These are phyloP conservation scores for Aspergillus novoparasiticus DNA, from an alignment of 2,329 filamentous ascomycete species.

Conservation along the genomic window DNA sequence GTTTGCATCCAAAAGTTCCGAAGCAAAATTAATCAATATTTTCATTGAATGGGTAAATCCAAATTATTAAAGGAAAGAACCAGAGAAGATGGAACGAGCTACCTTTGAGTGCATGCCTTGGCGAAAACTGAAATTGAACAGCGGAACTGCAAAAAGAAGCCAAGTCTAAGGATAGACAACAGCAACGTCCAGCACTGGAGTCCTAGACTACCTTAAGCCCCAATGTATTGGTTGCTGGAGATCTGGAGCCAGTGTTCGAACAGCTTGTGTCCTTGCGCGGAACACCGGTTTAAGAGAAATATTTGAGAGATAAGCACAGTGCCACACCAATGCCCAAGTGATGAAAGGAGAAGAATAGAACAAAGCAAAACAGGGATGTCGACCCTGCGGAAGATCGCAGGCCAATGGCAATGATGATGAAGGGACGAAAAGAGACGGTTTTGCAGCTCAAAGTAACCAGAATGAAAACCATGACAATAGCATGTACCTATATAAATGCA, in stretches of 20 bases:
- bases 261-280: background rate
- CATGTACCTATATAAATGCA: constrained; percentile 24
- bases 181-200: background rate
- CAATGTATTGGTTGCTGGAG: background rate
- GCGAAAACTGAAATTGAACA: background rate
- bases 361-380: background rate
- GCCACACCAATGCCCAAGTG: constrained; percentile 4
- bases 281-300: background rate
- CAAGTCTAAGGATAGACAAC: background rate
- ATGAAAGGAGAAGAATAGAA: constrained; percentile 7
- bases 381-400: background rate
- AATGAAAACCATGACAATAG: constrained; percentile 20
- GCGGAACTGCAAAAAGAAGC: background rate
- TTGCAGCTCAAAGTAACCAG: constrained; percentile 6
- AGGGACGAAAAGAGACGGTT: background rate
- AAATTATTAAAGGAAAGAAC: background rate
- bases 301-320: background rate
- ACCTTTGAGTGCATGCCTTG: background rate
- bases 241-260: background rate
- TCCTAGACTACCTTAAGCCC: background rate
- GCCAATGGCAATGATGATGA: background rate
- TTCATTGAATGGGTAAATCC: constrained; percentile 7
- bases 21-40: constrained; percentile 14
- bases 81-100: background rate
- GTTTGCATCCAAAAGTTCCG: background rate